phyloP scores from a whole-genome alignment of 352 stramenopile genomes.

The Phytophthora sp. region DNA sequence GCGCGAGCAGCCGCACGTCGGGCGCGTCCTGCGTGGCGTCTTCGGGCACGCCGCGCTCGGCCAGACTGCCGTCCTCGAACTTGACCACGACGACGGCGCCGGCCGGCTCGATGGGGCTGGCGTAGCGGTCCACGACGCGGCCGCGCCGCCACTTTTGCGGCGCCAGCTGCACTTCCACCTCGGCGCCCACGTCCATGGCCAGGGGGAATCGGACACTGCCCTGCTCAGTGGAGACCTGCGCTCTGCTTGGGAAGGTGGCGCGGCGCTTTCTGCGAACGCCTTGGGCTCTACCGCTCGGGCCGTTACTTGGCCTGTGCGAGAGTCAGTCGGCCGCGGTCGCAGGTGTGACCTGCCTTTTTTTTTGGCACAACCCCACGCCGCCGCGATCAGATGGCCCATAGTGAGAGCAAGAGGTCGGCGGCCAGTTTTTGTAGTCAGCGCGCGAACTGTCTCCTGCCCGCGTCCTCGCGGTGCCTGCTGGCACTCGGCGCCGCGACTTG shows the following conservation, averaged over 20 bases:
- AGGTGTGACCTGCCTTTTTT: neutral
- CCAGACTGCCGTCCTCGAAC: conserved; percentile 64
- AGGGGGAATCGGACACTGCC: conserved; percentile 21
- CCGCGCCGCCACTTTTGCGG: conserved; percentile 56
- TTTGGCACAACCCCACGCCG: neutral
- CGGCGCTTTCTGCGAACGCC: conserved; percentile 19
- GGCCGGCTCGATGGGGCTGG: conserved; percentile 53
- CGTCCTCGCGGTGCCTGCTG: conserved; percentile 11
- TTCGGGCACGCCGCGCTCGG: conserved; percentile 46
- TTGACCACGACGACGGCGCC: conserved; percentile 68
- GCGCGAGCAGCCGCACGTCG: conserved; percentile 36
- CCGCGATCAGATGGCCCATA: conserved; percentile 9
- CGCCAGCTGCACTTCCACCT: conserved; percentile 63
- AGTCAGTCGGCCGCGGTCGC: conserved; percentile 15
- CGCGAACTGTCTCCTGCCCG: conserved; percentile 31
- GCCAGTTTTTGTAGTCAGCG: conserved; percentile 18
- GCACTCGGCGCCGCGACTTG: no score
- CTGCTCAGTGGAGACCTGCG: neutral
- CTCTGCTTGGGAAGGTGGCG: conserved; percentile 19
- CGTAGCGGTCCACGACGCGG: conserved; percentile 68
- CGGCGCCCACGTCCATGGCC: conserved; percentile 66
- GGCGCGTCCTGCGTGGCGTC: conserved; percentile 38
- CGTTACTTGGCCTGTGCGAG: conserved; percentile 24
- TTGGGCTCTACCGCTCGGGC: conserved; percentile 17
- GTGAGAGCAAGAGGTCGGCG: conserved; percentile 17